Evolutionary conservation across 2,329 filamentous ascomycete species (phyloP), one percentile per base, ranked within the genome.

Genomic region (Sporothrix pallida): DNA sequence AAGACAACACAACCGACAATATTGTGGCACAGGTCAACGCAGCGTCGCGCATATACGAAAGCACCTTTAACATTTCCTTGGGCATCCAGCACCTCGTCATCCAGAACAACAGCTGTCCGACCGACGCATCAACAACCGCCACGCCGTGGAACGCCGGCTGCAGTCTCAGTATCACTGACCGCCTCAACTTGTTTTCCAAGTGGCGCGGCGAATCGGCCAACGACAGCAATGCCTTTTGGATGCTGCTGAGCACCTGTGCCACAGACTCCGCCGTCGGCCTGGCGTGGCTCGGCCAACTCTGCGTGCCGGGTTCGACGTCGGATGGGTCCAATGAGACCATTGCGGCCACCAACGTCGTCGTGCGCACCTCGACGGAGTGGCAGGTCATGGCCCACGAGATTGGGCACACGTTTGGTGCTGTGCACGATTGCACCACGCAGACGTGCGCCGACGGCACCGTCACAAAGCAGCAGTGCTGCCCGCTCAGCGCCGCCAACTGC

Each of bases 371-470:
- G 26, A 92, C 90, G 2, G 95, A 97, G 80, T 98, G 95, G 95
- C 94, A 98, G 81, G 92, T 98, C 74, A 93, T 98, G 82, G 95
- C 95, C 44, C 95, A 98, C 80, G 95, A 98, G 82, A 91, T 91
- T 2, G 95, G 95, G 0, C 95, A 98, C 81, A 98, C 94, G 0
- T 98, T 97, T 81, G 95, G 95, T 63, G 96, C 95, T 5, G 94
- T 98, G 10, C 96, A 99, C 82, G 96, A 99, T 82, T 99, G 96
- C 82, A 92, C 89, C 2, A 80, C 84, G 0, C 75, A 82, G n/a
- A 87, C 91, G 2, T 98, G 95, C 80, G 78, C 79, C 7, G 87
- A 93, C 74, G 86, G 88, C 23, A 88, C 89, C 52, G 81, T 81
- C 7, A 80, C 81, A 10, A 82, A 80, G 72, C 86, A 86, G 77